Percentiles rank a stretch among this genome's conserved stretches.
Evolutionary conservation across 768 basidiomycete genomes (phyloP).

Genomic region (Pleurotus eryngii): DNA sequence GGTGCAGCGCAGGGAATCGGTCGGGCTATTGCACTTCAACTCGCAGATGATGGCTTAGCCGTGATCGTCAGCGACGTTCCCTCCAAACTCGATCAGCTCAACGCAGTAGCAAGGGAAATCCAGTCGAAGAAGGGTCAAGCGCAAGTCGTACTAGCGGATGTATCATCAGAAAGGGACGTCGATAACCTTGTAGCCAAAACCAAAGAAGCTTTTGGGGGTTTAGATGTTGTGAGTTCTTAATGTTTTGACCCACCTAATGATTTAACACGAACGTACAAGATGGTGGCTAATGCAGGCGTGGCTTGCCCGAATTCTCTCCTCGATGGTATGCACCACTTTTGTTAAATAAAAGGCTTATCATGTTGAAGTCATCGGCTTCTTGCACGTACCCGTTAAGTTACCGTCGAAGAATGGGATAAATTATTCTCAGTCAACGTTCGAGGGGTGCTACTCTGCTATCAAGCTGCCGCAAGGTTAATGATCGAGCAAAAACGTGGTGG

Average conservation of each 20-base stretch:
- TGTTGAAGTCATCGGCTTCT: background rate
- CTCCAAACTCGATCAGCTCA: constrained; percentile 13
- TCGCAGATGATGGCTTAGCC: constrained; percentile 36
- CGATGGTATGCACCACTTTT: constrained; percentile 11
- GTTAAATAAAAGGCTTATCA: background rate
- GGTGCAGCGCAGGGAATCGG: constrained; percentile 40
- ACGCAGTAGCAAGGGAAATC: constrained; percentile 17
- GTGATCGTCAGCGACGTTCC: constrained; percentile 33
- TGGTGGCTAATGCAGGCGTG: constrained; percentile 28
- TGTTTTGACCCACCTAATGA: too few relatives aligned
- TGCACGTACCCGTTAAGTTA: constrained; percentile 3
- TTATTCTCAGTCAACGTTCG: constrained; percentile 19
- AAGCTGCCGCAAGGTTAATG: constrained; percentile 24
- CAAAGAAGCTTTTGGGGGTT: constrained; percentile 10
- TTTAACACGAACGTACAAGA: constrained; percentile 9
- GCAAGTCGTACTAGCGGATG: constrained; percentile 16
- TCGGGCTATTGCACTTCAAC: constrained; percentile 34
- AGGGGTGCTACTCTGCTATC: constrained; percentile 23
- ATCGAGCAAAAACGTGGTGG: constrained; percentile 26
- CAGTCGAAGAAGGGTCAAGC: constrained; percentile 5
- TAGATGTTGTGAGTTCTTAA: constrained; percentile 15
- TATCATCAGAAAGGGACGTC: constrained; percentile 21
- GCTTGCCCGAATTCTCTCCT: constrained; percentile 9
- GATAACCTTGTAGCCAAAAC: constrained; percentile 17
- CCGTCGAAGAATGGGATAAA: constrained; percentile 16